Evolutionary conservation across 345 rosid genomes (phyloP).

Genomic region (Euclidium syriacum): DNA sequence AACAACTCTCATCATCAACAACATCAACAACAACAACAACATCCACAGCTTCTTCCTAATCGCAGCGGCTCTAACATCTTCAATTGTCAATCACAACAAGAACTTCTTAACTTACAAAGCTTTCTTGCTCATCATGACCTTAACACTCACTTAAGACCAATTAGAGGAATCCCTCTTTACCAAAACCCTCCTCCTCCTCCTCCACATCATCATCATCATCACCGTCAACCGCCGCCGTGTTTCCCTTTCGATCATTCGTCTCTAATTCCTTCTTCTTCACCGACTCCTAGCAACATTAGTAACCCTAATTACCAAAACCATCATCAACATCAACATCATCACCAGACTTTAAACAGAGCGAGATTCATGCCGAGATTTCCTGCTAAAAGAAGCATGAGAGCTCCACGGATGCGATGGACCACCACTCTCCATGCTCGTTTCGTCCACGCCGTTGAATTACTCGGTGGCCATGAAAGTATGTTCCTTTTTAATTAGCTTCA

Average conservation of each 20-base stretch:
- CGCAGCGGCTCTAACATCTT: conserved; percentile 34
- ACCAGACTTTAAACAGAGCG: conserved; percentile 38
- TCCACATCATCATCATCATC: conserved; percentile 15
- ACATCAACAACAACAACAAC: background rate
- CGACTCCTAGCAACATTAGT: conserved; percentile 17
- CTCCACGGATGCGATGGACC: conserved; percentile 94
- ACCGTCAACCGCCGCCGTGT: conserved; percentile 26
- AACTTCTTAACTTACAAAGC: conserved; percentile 33
- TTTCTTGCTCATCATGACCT: conserved; percentile 57
- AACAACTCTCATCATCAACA: conserved; percentile 33
- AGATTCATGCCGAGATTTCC: conserved; percentile 57
- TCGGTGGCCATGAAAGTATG: conserved; percentile 99
- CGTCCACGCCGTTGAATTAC: conserved; percentile 94
- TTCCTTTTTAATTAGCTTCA: conserved; percentile 36
- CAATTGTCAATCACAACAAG: conserved; percentile 23
- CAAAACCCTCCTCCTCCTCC: conserved; percentile 60
- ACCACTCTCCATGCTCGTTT: conserved; percentile 97
- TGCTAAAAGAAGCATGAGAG: conserved; percentile 58
- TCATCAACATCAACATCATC: conserved; percentile 63
- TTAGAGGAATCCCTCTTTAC: conserved; percentile 96
- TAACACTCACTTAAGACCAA: conserved; percentile 71
- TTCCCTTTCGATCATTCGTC: conserved; percentile 52
- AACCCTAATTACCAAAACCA: conserved; percentile 35
- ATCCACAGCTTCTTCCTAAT: conserved; percentile 28
- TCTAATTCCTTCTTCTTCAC: conserved; percentile 37